A percentile compares a stretch with the other conserved stretches of the same genome.
Evolutionary conservation across 78 protist genomes (phyloP).

Genomic region (Emiliania huxleyi): DNA sequence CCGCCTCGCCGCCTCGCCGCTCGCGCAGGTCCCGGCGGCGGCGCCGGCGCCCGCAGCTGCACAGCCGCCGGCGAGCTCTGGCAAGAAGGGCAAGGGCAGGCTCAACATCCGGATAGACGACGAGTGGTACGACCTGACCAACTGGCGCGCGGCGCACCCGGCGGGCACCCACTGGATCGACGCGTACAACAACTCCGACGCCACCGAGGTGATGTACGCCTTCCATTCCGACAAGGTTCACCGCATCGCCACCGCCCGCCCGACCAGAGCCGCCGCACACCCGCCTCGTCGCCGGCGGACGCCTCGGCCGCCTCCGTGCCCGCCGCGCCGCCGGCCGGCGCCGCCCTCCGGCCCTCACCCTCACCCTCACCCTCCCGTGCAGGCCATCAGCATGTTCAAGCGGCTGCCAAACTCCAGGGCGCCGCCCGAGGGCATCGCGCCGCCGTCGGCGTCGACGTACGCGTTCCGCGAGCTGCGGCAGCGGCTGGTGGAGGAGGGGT

Average conservation of each 20-base stretch:
- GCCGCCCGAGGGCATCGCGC: background rate
- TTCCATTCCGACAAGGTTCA: slow-evolving; percentile 6
- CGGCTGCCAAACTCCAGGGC: background rate
- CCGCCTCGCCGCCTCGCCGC: background rate
- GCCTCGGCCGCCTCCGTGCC: too few species aligned
- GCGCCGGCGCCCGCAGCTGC: background rate
- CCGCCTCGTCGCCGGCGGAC: too few species aligned
- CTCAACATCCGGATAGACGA: slow-evolving; percentile 16
- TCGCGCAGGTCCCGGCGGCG: background rate
- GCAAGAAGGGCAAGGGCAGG: background rate
- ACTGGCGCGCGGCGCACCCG: slow-evolving; percentile 36
- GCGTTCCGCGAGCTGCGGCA: background rate
- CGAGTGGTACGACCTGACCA: slow-evolving; percentile 3
- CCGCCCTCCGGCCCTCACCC: too few species aligned
- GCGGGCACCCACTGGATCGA: slow-evolving; percentile 18
- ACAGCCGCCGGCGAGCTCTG: background rate
- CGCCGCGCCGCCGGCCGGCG: too few species aligned
- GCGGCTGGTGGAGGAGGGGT: slow-evolving; percentile 7
- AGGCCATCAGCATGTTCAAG: background rate
- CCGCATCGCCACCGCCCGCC: too few species aligned
- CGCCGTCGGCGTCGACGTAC: background rate
- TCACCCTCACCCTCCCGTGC: too few species aligned
- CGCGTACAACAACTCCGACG: background rate
- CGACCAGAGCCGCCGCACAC: too few species aligned
- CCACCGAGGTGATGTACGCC: slow-evolving; percentile 26